Evolutionary conservation across 1,284 basidiomycete species (phyloP), one percentile per base, ranked within the genome.

Genomic region (Termitomyces sp.): DNA sequence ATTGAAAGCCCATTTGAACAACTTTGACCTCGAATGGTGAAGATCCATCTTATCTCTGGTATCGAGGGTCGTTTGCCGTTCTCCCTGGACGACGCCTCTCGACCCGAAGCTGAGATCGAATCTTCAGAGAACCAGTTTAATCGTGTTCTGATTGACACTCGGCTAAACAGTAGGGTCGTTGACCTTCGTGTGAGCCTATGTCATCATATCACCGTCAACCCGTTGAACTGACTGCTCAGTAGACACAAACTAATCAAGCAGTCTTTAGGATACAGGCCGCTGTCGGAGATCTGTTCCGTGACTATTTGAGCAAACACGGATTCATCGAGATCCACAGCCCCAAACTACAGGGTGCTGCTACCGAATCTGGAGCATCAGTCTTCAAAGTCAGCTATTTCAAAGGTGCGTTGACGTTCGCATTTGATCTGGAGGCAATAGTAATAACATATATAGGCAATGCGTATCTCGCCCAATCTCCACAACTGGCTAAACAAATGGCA

Each of bases 381-480:
- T 99, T 99, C 82, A 95, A 95, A 78, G 94, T 99, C 51, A 83
- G 84, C 67, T 99, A 99, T 75, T 99, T 99, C 78, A 98, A 98
- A 78, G 88, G 93, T 87, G 58, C 47, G 46, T 28, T 43, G 1
- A 26, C 17, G 21, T 33, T 26, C 19, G 15, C 36, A 17, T 46
- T 34, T 5, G 6, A 19, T 31, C 34, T 15, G 15, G 21, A 31
- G 4, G 24, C 30, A 17, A 30, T 34, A 13, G 13, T 34, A 5
- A 61, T 33, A 39, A 12, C 26, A 8, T 50, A 5, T 12, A 31
- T 47, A 90, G 92, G 91, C 38, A 83, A 75, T 61, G 97, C 97
- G 1, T 99, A 84, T 79, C 82, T 99, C 28, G 97, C 97, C 6
- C 97, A 99, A 72, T 93, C 89, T 47, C 97, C 97, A 42, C 97